Evolutionary conservation across 2,329 filamentous ascomycete genomes (phyloP).

Genomic region (Phialocephala sp.): DNA sequence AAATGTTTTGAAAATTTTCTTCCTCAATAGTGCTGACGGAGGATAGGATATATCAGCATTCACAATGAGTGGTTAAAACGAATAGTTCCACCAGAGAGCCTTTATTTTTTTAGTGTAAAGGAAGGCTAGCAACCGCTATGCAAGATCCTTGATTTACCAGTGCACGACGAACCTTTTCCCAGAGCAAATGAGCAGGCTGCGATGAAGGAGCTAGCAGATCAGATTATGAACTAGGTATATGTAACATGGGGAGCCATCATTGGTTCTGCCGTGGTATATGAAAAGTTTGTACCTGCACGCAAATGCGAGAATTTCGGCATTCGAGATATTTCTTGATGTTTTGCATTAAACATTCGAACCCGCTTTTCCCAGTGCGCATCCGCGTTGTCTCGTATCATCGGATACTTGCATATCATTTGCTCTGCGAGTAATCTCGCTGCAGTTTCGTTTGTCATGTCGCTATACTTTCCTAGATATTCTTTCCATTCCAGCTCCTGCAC

Average conservation of each 20-base stretch:
- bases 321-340: no score
- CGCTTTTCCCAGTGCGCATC: no score
- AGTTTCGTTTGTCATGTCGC: no score
- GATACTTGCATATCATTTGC: no score
- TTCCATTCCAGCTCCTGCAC: no score
- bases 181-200: conserved; percentile 36
- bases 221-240: neutral
- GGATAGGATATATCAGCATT: neutral
- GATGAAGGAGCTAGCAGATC: conserved; percentile 15
- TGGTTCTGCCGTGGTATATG: neutral
- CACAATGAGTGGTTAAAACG: conserved; percentile 27
- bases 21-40: neutral
- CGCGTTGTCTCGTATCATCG: no score
- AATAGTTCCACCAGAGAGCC: conserved; percentile 20
- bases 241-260: neutral
- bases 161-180: conserved; percentile 43
- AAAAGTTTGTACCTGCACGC: no score
- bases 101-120: conserved; percentile 30
- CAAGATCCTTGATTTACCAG: conserved; percentile 41
- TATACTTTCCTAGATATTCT: no score
- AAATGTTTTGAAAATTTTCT: neutral
- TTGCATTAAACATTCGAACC: no score
- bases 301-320: no score
- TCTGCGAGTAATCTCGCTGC: no score
- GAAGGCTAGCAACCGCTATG: conserved; percentile 45